Evolutionary conservation across 2,329 filamentous ascomycete genomes (phyloP).

Genomic region (Penicillium oxalicum): DNA sequence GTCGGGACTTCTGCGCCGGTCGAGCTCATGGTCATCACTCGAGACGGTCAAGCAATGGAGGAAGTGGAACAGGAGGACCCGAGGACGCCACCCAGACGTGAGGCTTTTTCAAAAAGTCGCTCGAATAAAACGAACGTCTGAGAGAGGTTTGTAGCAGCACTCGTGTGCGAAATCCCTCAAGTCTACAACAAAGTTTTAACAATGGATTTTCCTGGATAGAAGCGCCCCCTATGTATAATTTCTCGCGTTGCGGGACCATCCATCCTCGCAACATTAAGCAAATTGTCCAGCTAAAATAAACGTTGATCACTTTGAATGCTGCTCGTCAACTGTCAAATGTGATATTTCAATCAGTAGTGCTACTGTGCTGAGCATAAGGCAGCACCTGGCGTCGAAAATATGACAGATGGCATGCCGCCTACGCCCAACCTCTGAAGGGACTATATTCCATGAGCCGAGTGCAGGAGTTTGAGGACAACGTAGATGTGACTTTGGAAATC

Average conservation of each 20-base stretch:
- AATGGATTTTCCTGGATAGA: no score
- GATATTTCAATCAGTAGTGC: neutral
- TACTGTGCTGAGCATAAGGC: neutral
- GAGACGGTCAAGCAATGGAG: no score
- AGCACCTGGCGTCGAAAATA: neutral
- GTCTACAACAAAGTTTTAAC: no score
- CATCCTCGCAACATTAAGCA: no score
- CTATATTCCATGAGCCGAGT: conserved; percentile 30
- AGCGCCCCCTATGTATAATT: no score
- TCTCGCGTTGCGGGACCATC: no score
- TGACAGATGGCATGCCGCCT: conserved; percentile 25
- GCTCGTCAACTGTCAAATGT: neutral
- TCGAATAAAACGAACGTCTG: no score
- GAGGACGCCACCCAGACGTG: no score
- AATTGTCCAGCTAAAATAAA: neutral
- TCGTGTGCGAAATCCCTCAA: no score
- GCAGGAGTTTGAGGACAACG: conserved; percentile 16
- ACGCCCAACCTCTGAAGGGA: conserved; percentile 33
- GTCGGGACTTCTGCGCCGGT: neutral
- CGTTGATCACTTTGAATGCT: neutral
- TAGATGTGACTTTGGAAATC: conserved; percentile 26
- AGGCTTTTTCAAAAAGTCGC: no score
- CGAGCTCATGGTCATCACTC: neutral
- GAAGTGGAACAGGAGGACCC: no score
- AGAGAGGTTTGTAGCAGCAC: no score